phyloP scores from a whole-genome alignment of 768 basidiomycete species.

The Hypsizygus marmoreus region DNA sequence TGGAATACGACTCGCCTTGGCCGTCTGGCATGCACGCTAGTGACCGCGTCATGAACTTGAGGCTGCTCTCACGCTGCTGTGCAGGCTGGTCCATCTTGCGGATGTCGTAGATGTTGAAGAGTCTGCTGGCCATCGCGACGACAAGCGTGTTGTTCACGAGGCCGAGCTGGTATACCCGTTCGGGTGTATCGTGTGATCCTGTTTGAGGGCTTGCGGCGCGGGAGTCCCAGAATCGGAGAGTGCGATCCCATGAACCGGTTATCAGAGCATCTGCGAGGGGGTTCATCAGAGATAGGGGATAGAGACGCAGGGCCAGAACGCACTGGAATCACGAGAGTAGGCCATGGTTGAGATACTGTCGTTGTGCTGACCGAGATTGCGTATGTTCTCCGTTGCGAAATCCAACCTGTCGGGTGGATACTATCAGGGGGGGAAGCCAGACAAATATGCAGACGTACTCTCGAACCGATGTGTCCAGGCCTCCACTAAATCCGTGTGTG shows the following conservation, averaged over 20 bases:
- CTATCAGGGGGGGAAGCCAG: neutral
- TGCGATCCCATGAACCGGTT: conserved; percentile 92
- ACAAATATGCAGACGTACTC: conserved; percentile 54
- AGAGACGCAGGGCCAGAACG: conserved; percentile 22
- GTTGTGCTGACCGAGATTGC: conserved; percentile 77
- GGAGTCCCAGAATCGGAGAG: conserved; percentile 86
- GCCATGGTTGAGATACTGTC: conserved; percentile 80
- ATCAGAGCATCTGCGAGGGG: conserved; percentile 61
- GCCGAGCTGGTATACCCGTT: conserved; percentile 86
- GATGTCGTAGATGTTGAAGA: conserved; percentile 89
- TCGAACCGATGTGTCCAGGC: conserved; percentile 80
- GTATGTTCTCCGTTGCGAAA: conserved; percentile 68
- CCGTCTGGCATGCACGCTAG: conserved; percentile 93
- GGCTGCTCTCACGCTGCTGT: conserved; percentile 86
- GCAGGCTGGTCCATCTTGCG: conserved; percentile 74
- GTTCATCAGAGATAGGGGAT: neutral
- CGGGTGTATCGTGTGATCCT: conserved; percentile 68
- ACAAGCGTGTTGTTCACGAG: conserved; percentile 78
- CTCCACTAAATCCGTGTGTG: conserved; percentile 78
- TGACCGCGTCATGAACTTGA: conserved; percentile 94
- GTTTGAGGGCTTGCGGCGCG: conserved; percentile 59
- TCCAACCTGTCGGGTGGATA: conserved; percentile 58
- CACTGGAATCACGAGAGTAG: conserved; percentile 67
- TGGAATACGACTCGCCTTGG: conserved; percentile 51
- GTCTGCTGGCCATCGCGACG: conserved; percentile 88